Conservation (phyloP, 2,329 filamentous ascomycete species). For the Tolypocladium cylindrosporum region DNA sequence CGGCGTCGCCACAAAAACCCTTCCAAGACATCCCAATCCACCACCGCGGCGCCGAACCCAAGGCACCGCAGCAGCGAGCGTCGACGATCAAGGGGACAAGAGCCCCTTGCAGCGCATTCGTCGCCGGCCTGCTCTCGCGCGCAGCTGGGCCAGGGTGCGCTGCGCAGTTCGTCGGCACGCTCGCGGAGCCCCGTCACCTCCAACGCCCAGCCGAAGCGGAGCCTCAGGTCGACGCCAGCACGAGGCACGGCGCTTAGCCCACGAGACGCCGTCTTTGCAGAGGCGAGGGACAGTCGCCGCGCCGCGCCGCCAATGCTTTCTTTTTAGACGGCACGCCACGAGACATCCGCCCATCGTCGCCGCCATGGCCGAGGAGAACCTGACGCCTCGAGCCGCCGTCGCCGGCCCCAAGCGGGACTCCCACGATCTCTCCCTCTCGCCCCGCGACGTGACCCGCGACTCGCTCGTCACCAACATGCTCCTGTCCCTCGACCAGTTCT, state of each 20-base stretch:
- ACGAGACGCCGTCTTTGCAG: background rate
- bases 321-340: conserved; percentile 10
- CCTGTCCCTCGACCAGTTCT: conserved; percentile 79
- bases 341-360: conserved; percentile 6
- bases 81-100: background rate
- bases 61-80: background rate
- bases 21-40: background rate
- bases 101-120: background rate
- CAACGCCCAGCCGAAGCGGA: background rate
- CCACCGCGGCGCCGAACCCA: background rate
- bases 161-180: background rate
- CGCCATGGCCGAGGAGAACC: conserved; percentile 17
- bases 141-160: background rate
- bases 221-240: background rate
- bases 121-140: background rate
- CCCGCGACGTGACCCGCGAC: conserved; percentile 68
- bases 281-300: background rate
- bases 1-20: background rate
- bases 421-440: conserved; percentile 76
- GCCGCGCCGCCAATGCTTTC: conserved; percentile 11
- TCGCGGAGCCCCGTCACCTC: background rate
- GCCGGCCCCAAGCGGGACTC: conserved; percentile 45
- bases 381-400: conserved; percentile 5
- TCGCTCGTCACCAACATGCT: conserved; percentile 96
- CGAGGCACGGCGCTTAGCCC: background rate